These are phyloP conservation scores for Taphrina wiesneri DNA, from an alignment of 1,139 yeast genomes.

Conservation along the genomic window DNA sequence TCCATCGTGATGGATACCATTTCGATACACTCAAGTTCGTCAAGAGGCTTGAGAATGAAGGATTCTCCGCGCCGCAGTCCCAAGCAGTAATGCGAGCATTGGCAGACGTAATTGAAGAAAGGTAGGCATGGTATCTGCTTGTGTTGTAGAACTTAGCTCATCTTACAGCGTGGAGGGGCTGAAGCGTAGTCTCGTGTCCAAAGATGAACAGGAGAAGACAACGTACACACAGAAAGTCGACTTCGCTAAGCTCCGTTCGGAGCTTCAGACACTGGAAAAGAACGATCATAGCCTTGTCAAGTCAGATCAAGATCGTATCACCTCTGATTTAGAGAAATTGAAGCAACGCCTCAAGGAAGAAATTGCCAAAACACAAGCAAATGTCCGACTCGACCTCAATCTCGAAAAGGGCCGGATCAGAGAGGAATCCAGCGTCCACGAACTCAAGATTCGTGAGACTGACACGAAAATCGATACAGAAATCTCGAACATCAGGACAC, in stretches of 20 bases:
- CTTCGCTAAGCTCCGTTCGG: conserved; percentile 90
- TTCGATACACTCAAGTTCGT: conserved; percentile 81
- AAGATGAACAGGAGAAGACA: conserved; percentile 49
- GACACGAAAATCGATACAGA: conserved; percentile 95
- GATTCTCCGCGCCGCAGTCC: conserved; percentile 75
- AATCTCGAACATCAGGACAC: conserved; percentile 89
- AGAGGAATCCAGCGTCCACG: conserved; percentile 90
- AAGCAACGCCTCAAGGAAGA: conserved; percentile 85
- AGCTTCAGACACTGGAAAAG: conserved; percentile 81
- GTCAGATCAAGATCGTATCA: conserved; percentile 82
- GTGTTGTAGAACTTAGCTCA: not conserved
- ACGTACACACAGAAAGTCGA: conserved; percentile 96
- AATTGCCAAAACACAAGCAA: conserved; percentile 84
- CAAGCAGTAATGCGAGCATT: conserved; percentile 77
- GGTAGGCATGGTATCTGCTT: conserved; percentile 56
- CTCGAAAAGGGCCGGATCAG: conserved; percentile 93
- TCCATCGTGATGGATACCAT: conserved; percentile 40
- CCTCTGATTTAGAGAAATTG: conserved; percentile 81
- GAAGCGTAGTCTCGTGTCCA: conserved; percentile 30
- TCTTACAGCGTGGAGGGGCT: conserved; percentile 24
- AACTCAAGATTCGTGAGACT: conserved; percentile 89
- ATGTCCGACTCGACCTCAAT: conserved; percentile 84
- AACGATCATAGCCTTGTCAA: conserved; percentile 78
- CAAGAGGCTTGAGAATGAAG: conserved; percentile 64
- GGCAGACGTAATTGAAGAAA: conserved; percentile 71